Evolutionary conservation across 202 grass and related monocot genomes (phyloP).

Genomic region (Schoenoplectus triqueter): DNA sequence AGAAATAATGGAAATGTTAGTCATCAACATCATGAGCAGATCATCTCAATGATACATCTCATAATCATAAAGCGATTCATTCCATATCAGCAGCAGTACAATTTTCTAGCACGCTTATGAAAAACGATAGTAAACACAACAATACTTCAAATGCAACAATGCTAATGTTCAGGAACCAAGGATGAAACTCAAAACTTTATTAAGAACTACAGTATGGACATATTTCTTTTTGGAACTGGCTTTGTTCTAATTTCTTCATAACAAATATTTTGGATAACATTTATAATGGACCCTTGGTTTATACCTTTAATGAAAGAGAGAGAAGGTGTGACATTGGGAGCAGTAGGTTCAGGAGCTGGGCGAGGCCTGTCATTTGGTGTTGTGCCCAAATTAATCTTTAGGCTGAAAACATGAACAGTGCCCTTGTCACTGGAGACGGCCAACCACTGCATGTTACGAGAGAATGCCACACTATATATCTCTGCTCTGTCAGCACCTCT

Average conservation of each 20-base stretch:
- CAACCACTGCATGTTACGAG: constrained; percentile 81
- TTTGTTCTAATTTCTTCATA: not conserved
- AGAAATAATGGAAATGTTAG: not conserved
- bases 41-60: constrained; percentile 1
- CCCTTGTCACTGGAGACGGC: constrained; percentile 94
- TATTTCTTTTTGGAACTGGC: not conserved
- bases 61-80: not conserved
- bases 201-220: not conserved
- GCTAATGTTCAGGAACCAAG: not conserved
- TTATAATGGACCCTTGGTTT: not conserved
- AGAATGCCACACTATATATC: constrained; percentile 97
- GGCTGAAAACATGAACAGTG: constrained; percentile 90
- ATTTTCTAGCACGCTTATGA: not conserved
- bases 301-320: constrained; percentile 93
- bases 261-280: not conserved
- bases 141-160: not conserved
- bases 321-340: constrained; percentile 59
- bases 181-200: not conserved
- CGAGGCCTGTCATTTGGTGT: constrained; percentile 71
- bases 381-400: constrained; percentile 80
- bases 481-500: constrained; percentile 97
- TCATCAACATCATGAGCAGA: not conserved
- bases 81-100: not conserved
- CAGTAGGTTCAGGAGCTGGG: constrained; percentile 62
- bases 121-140: not conserved